Evolutionary conservation across 1,284 basidiomycete genomes (phyloP).

Genomic region (Cutaneotrichosporon sp.): DNA sequence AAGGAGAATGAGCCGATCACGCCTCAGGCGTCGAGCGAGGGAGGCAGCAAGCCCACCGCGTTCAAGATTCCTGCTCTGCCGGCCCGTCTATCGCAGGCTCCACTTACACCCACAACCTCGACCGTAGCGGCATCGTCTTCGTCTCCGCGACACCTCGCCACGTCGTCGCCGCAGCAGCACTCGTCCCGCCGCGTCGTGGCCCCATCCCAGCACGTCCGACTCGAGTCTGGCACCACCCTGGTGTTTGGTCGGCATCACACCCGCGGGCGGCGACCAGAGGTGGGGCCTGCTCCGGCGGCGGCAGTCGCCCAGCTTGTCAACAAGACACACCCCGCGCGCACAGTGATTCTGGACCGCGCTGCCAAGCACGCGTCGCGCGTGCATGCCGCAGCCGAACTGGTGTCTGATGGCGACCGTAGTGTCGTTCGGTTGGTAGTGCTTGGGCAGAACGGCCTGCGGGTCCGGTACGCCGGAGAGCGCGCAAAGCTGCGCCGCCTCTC

Average conservation of each 20-base stretch:
- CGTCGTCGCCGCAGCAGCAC: constrained; percentile 16
- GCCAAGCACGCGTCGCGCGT: constrained; percentile 42
- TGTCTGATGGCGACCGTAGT: constrained; percentile 3
- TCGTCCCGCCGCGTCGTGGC: neutral
- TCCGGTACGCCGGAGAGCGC: constrained; percentile 9
- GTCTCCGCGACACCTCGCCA: constrained; percentile 19
- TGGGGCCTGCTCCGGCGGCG: neutral
- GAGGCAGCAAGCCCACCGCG: neutral
- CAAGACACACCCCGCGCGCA: constrained; percentile 16
- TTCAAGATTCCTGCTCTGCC: constrained; percentile 23
- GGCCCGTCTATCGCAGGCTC: constrained; percentile 12
- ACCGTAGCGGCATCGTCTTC: constrained; percentile 43
- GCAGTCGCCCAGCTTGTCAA: constrained; percentile 1
- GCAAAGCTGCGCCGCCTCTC: constrained; percentile 8
- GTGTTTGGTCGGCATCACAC: constrained; percentile 39
- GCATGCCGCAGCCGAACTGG: constrained; percentile 38
- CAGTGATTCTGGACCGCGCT: constrained; percentile 33
- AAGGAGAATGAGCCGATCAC: constrained; percentile 10
- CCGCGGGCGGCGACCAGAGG: constrained; percentile 2
- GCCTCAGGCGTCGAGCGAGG: constrained; percentile 22
- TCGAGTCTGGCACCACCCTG: constrained; percentile 23
- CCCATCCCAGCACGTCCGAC: constrained; percentile 10
- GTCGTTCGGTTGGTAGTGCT: constrained; percentile 34
- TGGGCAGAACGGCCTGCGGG: constrained; percentile 45
- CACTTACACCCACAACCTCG: constrained; percentile 37